Evolutionary conservation across 176 grass and related monocot genomes (phyloP).

Genomic region (Canna indica): DNA sequence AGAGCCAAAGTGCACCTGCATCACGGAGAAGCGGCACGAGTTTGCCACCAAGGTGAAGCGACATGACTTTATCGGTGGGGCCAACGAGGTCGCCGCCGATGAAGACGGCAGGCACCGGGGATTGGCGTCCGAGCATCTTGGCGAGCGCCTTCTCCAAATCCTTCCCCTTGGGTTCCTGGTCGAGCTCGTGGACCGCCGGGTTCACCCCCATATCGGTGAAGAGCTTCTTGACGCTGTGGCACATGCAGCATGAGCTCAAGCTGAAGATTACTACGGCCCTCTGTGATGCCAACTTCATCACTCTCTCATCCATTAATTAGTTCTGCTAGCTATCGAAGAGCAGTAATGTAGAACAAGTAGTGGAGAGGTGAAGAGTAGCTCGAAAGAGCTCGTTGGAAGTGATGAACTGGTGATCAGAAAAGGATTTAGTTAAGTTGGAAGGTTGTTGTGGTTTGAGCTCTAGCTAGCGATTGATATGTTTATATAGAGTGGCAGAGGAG

Average conservation of each 20-base stretch:
- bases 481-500: no score
- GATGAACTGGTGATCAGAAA: no score
- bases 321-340: no score
- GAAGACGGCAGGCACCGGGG: conserved; percentile 19
- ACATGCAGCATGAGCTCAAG: conserved; percentile 24
- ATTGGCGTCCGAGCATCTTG: conserved; percentile 6
- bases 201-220: conserved; percentile 16
- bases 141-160: conserved; percentile 14
- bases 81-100: conserved; percentile 19
- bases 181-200: conserved; percentile 16
- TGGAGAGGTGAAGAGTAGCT: no score
- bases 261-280: conserved; percentile 23
- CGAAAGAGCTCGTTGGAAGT: no score
- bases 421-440: no score
- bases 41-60: conserved; percentile 16
- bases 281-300: conserved; percentile 10
- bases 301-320: no score
- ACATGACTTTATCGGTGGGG: conserved; percentile 17
- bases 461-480: no score
- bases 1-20: conserved; percentile 26
- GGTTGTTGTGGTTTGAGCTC: no score
- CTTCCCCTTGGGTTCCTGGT: conserved; percentile 19
- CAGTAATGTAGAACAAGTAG: no score
- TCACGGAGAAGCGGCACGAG: conserved; percentile 13
- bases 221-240: conserved; percentile 20